Evolutionary conservation across 2,329 filamentous ascomycete species (phyloP), one percentile per base, ranked within the genome.

Genomic region (Polychaeton citri): DNA sequence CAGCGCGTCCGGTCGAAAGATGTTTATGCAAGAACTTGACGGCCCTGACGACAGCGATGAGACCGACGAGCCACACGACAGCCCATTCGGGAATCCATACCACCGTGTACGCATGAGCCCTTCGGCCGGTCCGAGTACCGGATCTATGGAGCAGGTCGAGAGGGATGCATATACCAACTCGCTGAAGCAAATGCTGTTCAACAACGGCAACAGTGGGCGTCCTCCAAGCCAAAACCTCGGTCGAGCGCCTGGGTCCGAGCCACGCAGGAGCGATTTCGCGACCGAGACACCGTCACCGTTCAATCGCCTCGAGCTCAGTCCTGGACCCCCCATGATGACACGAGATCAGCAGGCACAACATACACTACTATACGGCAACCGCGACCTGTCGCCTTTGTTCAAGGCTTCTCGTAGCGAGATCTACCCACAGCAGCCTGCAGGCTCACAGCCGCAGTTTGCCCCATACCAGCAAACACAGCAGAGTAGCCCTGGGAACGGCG

Each of bases 1-100:
- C 15, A 3, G 12, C 15, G 12, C 15, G 24, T 12, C 24, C 12
- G 57, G 68, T 19, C 66, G 68, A 35, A 71, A 69, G 17, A 69
- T 82, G 19, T 81, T 85, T 40, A 57, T 74, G 6, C 69, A 76
- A 42, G 84, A 92, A 51, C 63, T 86, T 32, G 76, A 83, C 43
- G 70, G 71, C 17, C 24, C 12, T 7, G 24, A 28, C 24, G 69
- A 66, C 13, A 39, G 39, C 34, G 40, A 36, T 21, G 40, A 39
- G 20, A 41, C 45, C 42, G 43, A 40, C 21, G 50, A 44, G 32
- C 48, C 45, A 17, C 42, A 39, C 19, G 13, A 32, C 13, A 37
- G 31, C 41, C 24, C 24, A 10, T 28, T 28, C 24, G 15, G 12
- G 12, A 10, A 28, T 4, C 12, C 24, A 10, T 28, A 28, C 15